Evolutionary conservation across 2,329 filamentous ascomycete species (phyloP).

Genomic region (Colletotrichum incanum): DNA sequence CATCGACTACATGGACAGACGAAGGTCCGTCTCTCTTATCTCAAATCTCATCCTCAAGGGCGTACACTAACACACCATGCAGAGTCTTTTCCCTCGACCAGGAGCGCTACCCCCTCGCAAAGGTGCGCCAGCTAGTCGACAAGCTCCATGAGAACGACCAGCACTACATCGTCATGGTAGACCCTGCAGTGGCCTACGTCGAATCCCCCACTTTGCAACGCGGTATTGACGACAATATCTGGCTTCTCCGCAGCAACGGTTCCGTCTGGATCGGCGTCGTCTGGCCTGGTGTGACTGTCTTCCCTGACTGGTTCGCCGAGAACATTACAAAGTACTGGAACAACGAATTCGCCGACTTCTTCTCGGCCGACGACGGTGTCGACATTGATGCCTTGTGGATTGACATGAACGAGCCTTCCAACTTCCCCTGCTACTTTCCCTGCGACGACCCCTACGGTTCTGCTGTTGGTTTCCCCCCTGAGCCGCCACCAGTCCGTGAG

Average conservation of each 20-base stretch:
- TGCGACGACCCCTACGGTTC: slow-evolving; percentile 58
- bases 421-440: slow-evolving; percentile 48
- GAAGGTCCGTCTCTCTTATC: slow-evolving; percentile 15
- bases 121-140: slow-evolving; percentile 76
- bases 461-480: slow-evolving; percentile 68
- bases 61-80: slow-evolving; percentile 42
- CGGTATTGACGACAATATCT: slow-evolving; percentile 62
- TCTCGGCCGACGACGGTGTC: slow-evolving; percentile 74
- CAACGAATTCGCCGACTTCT: slow-evolving; percentile 76
- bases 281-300: slow-evolving; percentile 82
- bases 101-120: slow-evolving; percentile 72
- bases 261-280: slow-evolving; percentile 76
- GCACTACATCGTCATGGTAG: slow-evolving; percentile 84
- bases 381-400: slow-evolving; percentile 87
- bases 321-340: slow-evolving; percentile 79
- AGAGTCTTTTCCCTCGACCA: slow-evolving; percentile 76
- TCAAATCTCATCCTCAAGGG: no score
- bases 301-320: slow-evolving; percentile 83
- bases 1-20: slow-evolving; percentile 57
- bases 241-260: slow-evolving; percentile 68
- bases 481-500: slow-evolving; percentile 73
- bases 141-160: slow-evolving; percentile 78
- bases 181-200: slow-evolving; percentile 73
- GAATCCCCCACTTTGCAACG: slow-evolving; percentile 61
- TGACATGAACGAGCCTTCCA: slow-evolving; percentile 72